phyloP scores from a whole-genome alignment of 306 rosid genomes.

The Cucumis sativus region DNA sequence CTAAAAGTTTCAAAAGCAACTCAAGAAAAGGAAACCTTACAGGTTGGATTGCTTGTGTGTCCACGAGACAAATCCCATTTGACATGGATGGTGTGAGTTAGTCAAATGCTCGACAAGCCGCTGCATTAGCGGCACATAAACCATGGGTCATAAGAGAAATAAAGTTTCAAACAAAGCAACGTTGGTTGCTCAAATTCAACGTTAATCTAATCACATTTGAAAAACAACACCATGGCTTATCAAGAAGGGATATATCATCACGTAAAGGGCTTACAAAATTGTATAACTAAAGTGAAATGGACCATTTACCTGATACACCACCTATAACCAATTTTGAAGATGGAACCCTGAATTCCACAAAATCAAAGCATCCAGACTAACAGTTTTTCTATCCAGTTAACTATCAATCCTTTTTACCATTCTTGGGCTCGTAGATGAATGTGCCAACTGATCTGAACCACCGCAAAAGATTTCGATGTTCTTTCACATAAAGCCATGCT shows the following conservation, averaged over 20 bases:
- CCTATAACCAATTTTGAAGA: not conserved
- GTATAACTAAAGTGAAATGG: not conserved
- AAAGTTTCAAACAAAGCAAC: too few relatives aligned
- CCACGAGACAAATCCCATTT: too few relatives aligned
- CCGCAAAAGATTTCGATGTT: constrained; percentile 68
- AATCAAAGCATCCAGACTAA: not conserved
- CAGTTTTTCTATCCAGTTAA: not conserved
- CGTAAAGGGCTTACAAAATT: not conserved
- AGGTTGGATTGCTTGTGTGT: too few relatives aligned
- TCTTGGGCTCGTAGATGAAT: constrained; percentile 43
- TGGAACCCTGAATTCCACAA: not conserved
- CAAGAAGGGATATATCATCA: not conserved
- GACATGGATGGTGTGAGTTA: too few relatives aligned
- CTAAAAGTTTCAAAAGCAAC: too few relatives aligned
- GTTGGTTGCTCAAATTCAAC: too few relatives aligned
- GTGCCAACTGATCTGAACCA: constrained; percentile 71
- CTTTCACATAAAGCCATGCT: constrained; percentile 94
- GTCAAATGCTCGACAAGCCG: too few relatives aligned
- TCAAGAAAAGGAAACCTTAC: too few relatives aligned
- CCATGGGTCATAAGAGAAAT: too few relatives aligned
- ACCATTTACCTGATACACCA: not conserved
- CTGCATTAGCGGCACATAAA: too few relatives aligned
- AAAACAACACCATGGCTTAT: not conserved
- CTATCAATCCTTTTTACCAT: constrained; percentile 25
- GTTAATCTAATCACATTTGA: not conserved